Evolutionary conservation across 192 early-diverging fungal genomes (phyloP).

Genomic region (Diversispora epigaea): DNA sequence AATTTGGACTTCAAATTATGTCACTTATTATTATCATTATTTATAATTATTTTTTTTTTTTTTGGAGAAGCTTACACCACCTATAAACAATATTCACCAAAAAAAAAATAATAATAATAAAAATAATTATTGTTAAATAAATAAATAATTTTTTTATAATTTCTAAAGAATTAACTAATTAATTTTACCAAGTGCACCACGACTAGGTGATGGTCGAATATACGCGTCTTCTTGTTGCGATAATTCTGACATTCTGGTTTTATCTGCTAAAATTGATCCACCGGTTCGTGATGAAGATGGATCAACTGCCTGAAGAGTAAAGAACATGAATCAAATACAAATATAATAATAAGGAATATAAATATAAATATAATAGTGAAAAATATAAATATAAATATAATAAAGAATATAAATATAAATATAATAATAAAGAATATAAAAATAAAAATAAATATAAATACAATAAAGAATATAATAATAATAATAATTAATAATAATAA

Average conservation of each 20-base stretch:
- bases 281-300: constrained; percentile 79
- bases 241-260: constrained; percentile 81
- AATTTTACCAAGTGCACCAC: constrained; percentile 65
- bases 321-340: not conserved
- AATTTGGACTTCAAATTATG: not conserved
- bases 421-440: not conserved
- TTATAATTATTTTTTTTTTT: no score
- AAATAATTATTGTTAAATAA: no score
- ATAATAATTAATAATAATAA: not conserved
- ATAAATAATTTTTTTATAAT: not conserved
- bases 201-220: constrained; percentile 74
- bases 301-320: constrained; percentile 68
- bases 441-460: not conserved
- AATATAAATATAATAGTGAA: no score
- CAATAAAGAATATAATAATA: no score
- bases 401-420: no score
- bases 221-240: constrained; percentile 63
- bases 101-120: no score
- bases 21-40: not conserved
- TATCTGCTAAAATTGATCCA: constrained; percentile 83
- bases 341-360: no score
- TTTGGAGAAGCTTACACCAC: constrained; percentile 39
- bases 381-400: no score
- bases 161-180: constrained; percentile 20
- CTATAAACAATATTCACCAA: constrained; percentile 24